These are phyloP conservation scores for Salix arbutifolia DNA, from an alignment of 345 rosid genomes.

Conservation along the genomic window DNA sequence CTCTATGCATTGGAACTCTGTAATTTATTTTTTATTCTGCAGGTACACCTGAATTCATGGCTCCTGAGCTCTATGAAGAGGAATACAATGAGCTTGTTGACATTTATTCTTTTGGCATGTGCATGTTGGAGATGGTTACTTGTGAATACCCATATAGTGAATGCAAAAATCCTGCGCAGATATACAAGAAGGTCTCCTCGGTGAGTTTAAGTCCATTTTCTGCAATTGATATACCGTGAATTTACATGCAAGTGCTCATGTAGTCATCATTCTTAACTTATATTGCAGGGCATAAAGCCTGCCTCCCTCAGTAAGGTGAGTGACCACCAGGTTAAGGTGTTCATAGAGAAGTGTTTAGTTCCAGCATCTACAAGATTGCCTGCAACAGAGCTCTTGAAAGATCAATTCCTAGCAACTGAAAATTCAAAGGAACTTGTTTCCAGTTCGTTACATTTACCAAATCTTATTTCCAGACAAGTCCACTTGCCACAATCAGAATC, in stretches of 20 bases:
- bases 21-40: slow-evolving; percentile 5
- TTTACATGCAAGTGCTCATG: neutral
- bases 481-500: slow-evolving; percentile 49
- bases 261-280: neutral
- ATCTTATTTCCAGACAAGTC: neutral
- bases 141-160: slow-evolving; percentile 83
- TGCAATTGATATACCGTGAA: neutral
- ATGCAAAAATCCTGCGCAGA: slow-evolving; percentile 88
- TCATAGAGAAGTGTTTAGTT: slow-evolving; percentile 85
- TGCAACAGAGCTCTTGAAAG: slow-evolving; percentile 70
- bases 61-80: slow-evolving; percentile 94
- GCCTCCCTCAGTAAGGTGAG: slow-evolving; percentile 62
- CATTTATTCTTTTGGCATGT: slow-evolving; percentile 92
- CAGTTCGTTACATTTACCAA: slow-evolving; percentile 39
- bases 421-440: slow-evolving; percentile 48
- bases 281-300: slow-evolving; percentile 69
- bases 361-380: slow-evolving; percentile 73
- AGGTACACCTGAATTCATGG: slow-evolving; percentile 96
- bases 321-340: slow-evolving; percentile 59
- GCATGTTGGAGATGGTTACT: slow-evolving; percentile 88
- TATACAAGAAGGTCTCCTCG: slow-evolving; percentile 92
- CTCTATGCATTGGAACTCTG: neutral
- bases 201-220: slow-evolving; percentile 39
- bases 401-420: slow-evolving; percentile 51
- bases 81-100: slow-evolving; percentile 91